Base-by-base conservation (phyloP, 805 yeast genomes). In the Candida hungchunana region DNA sequence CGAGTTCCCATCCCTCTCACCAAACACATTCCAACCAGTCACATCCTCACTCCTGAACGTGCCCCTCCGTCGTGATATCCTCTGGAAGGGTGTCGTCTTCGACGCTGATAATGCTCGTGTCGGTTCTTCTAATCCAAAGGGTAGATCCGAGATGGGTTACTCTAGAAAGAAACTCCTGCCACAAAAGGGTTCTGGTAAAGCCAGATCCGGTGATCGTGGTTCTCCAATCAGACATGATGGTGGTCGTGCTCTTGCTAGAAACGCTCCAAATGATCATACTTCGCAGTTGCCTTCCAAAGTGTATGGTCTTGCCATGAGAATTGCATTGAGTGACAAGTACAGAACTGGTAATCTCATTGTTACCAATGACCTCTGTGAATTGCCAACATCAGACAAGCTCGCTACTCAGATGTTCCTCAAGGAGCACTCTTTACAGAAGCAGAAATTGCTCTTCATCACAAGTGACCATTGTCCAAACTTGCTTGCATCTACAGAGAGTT, bases 161-260 rank as follows among this genome's bases (percentile, higher is more conserved):
- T 82, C 95, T 17, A 75, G 94, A 60, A 73, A 74, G 53, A 93
- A 93, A 58, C 66, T 93, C 48, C 69, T 77, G 25, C 85, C 87
- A 20, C 98, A 93, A 64, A 93, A 93, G 63, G 97, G 97, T 42
- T 67, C 86, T 12, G 99, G 99, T 64, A 73, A 75, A 43, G 99
- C 99, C 36, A 80, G 99, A 70, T 82, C 77, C 36, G 99, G 99
- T 67, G 97, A 89, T 63, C 88, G 84, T 40, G 90, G 89, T 54
- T 86, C 96, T 17, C 98, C 98, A 32, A 82, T 80, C 29, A 79
- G 96, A 65, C 79, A 77, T 53, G 86, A 83, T 54, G 96, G 96
- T 59, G 88, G 90, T 35, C 71, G 81, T 50, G 97, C 97, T 0
- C 76, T 82, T 52, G 96, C 93, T 12, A 80, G 93, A 57, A 76